Percentiles rank a stretch among this genome's conserved stretches.
These are phyloP conservation scores for Mycosarcoma maydis DNA, from an alignment of 1,284 basidiomycete species.

Conservation along the genomic window DNA sequence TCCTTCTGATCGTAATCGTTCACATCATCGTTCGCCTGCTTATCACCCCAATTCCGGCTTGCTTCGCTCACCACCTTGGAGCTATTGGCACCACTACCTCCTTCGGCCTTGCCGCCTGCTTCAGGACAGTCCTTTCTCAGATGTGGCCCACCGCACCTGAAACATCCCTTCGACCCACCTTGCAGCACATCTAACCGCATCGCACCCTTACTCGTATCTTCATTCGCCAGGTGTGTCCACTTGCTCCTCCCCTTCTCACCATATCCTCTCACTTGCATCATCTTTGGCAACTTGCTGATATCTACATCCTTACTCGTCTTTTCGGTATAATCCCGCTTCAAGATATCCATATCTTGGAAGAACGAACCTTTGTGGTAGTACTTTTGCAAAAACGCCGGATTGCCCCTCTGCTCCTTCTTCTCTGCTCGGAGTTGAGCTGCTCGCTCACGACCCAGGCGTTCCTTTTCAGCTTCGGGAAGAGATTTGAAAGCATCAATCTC, in stretches of 20 bases:
- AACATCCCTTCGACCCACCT: constrained; percentile 77
- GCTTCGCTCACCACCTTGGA: neutral
- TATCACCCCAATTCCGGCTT: neutral
- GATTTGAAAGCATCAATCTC: constrained; percentile 90
- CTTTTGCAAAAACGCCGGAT: constrained; percentile 93
- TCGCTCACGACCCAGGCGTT: constrained; percentile 24
- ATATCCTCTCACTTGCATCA: constrained; percentile 97
- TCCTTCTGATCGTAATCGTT: neutral
- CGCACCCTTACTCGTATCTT: constrained; percentile 77
- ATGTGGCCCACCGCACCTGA: constrained; percentile 73
- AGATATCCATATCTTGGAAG: constrained; percentile 88
- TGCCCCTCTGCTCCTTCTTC: constrained; percentile 74
- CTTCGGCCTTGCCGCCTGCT: constrained; percentile 15
- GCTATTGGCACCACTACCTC: constrained; percentile 17
- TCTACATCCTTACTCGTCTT: constrained; percentile 84
- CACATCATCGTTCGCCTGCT: neutral
- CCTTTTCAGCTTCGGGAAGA: constrained; percentile 87
- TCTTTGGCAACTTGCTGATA: constrained; percentile 83
- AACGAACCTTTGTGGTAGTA: constrained; percentile 99
- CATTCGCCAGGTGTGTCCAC: constrained; percentile 83
- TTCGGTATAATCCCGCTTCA: constrained; percentile 87
- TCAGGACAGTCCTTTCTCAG: constrained; percentile 65
- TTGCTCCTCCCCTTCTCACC: constrained; percentile 89
- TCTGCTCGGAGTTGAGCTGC: constrained; percentile 14
- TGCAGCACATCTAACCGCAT: constrained; percentile 49